Evolutionary conservation across 768 basidiomycete genomes (phyloP).

Genomic region (Leccinum uliginosum): DNA sequence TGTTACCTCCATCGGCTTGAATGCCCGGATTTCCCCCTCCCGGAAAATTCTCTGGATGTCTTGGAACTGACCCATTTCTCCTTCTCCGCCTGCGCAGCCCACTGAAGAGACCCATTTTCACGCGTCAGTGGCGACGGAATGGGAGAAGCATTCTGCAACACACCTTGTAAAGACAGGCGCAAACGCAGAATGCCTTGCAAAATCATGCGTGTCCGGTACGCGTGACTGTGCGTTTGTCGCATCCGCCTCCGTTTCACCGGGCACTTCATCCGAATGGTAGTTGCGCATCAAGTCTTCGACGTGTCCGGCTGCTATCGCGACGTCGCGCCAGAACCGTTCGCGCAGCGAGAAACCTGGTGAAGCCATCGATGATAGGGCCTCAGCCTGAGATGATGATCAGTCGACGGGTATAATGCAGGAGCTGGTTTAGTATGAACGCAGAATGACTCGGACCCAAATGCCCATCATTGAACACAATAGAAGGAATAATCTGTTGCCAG

Average conservation of each 20-base stretch:
- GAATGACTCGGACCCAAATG: not conserved
- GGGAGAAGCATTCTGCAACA: not conserved
- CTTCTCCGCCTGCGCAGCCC: not conserved
- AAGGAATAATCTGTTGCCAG: not conserved
- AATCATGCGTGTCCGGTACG: conserved; percentile 9
- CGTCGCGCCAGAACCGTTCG: conserved; percentile 25
- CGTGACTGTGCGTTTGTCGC: not conserved
- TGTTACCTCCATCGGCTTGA: conserved; percentile 13
- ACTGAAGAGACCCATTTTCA: conserved; percentile 6
- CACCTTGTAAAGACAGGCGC: conserved; percentile 15
- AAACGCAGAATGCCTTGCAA: conserved; percentile 17
- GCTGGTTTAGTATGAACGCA: not conserved
- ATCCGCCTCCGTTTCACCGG: conserved; percentile 4
- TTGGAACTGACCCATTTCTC: not conserved
- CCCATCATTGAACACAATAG: conserved; percentile 8
- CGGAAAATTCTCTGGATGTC: conserved; percentile 12
- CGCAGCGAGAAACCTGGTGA: conserved; percentile 7
- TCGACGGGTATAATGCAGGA: conserved; percentile 7
- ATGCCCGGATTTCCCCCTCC: conserved; percentile 19
- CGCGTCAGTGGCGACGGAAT: not conserved
- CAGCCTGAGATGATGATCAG: not conserved
- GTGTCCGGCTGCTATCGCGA: conserved; percentile 10
- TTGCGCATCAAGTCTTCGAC: conserved; percentile 23
- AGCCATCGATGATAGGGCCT: conserved; percentile 8
- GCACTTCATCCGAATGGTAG: conserved; percentile 15